Evolutionary conservation across 164 flowering plant species (phyloP), one percentile per base, ranked within the genome.

Genomic region (Brasenia schreberi): DNA sequence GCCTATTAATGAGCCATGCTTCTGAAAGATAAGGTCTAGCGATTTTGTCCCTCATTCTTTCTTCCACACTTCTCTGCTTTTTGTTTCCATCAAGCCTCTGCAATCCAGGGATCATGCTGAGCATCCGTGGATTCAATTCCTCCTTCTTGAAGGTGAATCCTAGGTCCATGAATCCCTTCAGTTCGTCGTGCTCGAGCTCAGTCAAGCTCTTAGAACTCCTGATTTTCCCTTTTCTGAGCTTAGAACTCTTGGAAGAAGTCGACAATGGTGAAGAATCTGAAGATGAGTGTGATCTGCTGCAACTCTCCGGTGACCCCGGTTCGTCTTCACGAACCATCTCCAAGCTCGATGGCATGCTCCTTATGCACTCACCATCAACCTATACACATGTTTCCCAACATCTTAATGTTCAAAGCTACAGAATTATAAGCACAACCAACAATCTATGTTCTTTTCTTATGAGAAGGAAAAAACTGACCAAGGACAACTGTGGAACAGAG

Each of bases 141-240:
- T 82, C 84, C 71, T 74, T 76, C 61, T 80, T 71, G 83, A 86
- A 88, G 7, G 5, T 63, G 77, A 88, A 88, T 0, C 95, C 95
- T 6, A 88, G 71, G 70, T 88, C 91, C 81, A 80, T 82, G 69
- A 86, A 86, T 73, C 95, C 91, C 72, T 82, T 81, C 11, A 86
- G 74, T 73, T 88, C 94, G 74, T 86, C 87, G 19, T 73, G 73
- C 45, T 88, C 95, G 9, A 88, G 80, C 68, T 88, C 91, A 27
- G 65, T 58, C 42, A 74, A 68, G 77, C 76, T 84, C 75, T 74
- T 84, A 76, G 77, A 70, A 67, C 85, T 85, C 73, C 64, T 71
- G 18, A 72, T 74, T 66, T 73, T 79, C 17, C 42, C 70, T n/a
- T 62, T 75, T n/a, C 56, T 74, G 3, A 12, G 66, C 33, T 69